Evolutionary conservation across 2,329 filamentous ascomycete genomes (phyloP), one percentile per base, ranked within the genome.

Genomic region (Scedosporium aurantiacum): DNA sequence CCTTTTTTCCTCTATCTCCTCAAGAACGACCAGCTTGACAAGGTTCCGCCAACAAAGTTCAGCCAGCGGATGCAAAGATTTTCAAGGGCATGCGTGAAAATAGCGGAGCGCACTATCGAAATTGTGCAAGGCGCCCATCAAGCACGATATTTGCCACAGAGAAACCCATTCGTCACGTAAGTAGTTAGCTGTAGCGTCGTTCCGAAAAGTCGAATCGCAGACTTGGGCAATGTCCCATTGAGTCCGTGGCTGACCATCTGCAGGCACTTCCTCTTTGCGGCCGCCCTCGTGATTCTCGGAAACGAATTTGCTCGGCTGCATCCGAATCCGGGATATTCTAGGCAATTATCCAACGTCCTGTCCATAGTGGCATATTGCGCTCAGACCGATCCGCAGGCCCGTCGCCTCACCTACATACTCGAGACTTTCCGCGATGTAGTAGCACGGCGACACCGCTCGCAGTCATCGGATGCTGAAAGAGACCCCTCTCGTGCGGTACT

Each of bases 1-100:
- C 85, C 86, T 0, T 87, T 88, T 68, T 84, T 87, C 62, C 71
- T 87, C 14, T 82, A 79, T 62, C 75, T 84, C 12, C 74, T 85
- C 47, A 82, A 75, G 61, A 72, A 73, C 67, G 67, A 70, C 2
- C 69, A 71, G 16, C 58, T 63, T 45, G 52, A 8, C 14, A 47
- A 4, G n/a, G 58, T 27, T 23, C 55, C 21, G 50, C 57, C 12
- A 62, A 61, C 60, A 6, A 70, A 66, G 27, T 62, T 68, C 2
- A 70, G 68, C 63, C 68, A 70, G 28, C 71, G 69, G 32, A 75
- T 79, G 68, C 74, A 78, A 37, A 75, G 70, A 47, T 78, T 82
- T 61, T 79, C 79, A 5, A 76, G 79, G 61, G 76, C 76, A 10
- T 84, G 81, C 61, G 75, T 84, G 3, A 69, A 76, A 43, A 76